Evolutionary conservation across 2,329 filamentous ascomycete genomes (phyloP), one percentile per base, ranked within the genome.

Genomic region (Colletotrichum sp.): DNA sequence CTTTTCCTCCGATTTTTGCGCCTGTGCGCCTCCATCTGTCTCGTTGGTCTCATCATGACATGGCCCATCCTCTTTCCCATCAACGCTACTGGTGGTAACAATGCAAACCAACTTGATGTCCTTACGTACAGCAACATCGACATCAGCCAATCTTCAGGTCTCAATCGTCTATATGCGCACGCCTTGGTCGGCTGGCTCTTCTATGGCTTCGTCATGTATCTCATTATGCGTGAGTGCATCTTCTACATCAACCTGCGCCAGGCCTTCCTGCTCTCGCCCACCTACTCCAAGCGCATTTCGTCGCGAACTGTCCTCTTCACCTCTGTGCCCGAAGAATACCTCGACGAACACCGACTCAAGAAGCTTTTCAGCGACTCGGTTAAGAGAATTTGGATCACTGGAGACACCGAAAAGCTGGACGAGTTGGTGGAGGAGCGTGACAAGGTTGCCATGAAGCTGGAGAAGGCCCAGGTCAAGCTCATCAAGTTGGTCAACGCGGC

Each of bases 201-300:
- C 85, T 96, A 94, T 84, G 92, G 91, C 62, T 99, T 99, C 82
- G 90, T 99, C 78, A 93, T 99, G 84, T 97, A 95, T 85, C 93
- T 95, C 81, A 92, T 99, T 77, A 94, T 96, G 72, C 92, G 96
- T 74, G 96, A 99, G 84, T 93, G 92, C 82, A 94, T 99, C 80
- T 98, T 93, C 89, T 98, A 95, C 85, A 94, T 98, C 87, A 98
- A 98, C 81, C 86, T 99, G 68, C 94, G 96, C 78, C 96, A 99
- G 85, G 96, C 96, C 0, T 98, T 98, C 85, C 91, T 98, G 55
- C 91, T 98, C 71, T 96, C 95, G 13, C 95, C 96, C 13, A 89
- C 95, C 64, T 98, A 98, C 83, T 91, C 95, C 69, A 94, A 93
- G 81, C 94, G 96, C 73, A 92, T 98, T 62, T 98, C 96, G 3